Evolutionary conservation across 768 basidiomycete species (phyloP), one percentile per base, ranked within the genome.

Genomic region (Russula compacta): DNA sequence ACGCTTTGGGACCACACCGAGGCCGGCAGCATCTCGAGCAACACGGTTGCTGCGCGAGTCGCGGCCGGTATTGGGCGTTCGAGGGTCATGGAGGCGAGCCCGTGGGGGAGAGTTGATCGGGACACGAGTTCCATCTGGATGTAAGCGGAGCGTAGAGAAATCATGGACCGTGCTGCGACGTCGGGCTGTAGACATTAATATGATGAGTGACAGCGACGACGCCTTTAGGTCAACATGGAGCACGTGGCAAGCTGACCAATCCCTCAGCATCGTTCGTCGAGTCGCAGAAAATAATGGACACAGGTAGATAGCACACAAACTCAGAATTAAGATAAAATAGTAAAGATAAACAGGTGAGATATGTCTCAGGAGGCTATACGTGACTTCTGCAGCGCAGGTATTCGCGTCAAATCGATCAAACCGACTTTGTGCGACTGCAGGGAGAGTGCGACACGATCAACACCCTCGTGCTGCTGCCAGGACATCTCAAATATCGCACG

Each of bases 341-440:
- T 6, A 39, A 38, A 21, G 21, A 12, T 14, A 38, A 11, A 40
- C 21, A 19, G 12, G 19, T 5, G 14, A 58, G n/a, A 39, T 40
- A n/a, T 9, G 19, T 12, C 46, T 63, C 39, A 58, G 6, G 61
- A 36, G 39, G 44, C 24, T n/a, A 24, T 32, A 42, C 52, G 47
- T 39, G 36, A 36, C 40, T 64, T 55, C 29, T 59, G 61, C 51
- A 69, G 32, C 12, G 53, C 73, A 29, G 78, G 72, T 63, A 86
- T 74, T 68, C 78, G 80, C 12, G 74, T 69, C 36, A 82, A 73
- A 69, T 90, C 87, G 49, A 89, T 76, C 38, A 90, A 77, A 6
- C 81, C 86, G n/a, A 89, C 86, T 39, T 78, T 73, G 55, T 78
- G 78, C 62, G 81, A 83, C 71, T 88, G 86, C 67, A 90, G 73